Percentiles rank a stretch among this genome's conserved stretches.
These are phyloP conservation scores for Nigrograna mackinnonii DNA, from an alignment of 2,329 filamentous ascomycete species.

Conservation along the genomic window DNA sequence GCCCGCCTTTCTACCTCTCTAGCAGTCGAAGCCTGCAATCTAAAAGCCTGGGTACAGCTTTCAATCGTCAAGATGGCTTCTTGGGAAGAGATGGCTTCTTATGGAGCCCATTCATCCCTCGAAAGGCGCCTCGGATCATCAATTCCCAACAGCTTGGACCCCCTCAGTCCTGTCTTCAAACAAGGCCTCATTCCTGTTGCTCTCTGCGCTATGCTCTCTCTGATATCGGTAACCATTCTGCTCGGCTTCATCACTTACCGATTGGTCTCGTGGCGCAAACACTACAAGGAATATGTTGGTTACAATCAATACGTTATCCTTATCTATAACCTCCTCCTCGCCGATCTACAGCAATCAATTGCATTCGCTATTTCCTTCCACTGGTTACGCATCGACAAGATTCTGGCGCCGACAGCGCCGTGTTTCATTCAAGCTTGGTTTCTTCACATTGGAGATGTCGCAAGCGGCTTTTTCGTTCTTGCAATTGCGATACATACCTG, in stretches of 20 bases:
- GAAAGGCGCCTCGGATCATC: conserved; percentile 24
- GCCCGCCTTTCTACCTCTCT: background rate
- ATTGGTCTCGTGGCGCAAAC: conserved; percentile 54
- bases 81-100: conserved; percentile 10
- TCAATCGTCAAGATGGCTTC: background rate
- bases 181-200: conserved; percentile 52
- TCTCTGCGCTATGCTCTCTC: conserved; percentile 51
- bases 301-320: conserved; percentile 60
- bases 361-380: conserved; percentile 54
- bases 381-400: conserved; percentile 50
- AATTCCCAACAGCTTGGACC: conserved; percentile 34
- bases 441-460: conserved; percentile 56
- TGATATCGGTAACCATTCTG: conserved; percentile 48
- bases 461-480: conserved; percentile 57
- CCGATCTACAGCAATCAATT: conserved; percentile 57
- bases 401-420: conserved; percentile 46
- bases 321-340: conserved; percentile 57
- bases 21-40: background rate
- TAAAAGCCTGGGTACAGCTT: background rate
- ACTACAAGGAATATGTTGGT: conserved; percentile 53
- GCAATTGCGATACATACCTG: conserved; percentile 60
- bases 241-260: conserved; percentile 55
- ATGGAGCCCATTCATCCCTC: conserved; percentile 12
- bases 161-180: conserved; percentile 29
- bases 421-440: conserved; percentile 58